These are phyloP conservation scores for Lipomyces chichibuensis DNA, from an alignment of 805 yeast genomes.

Conservation along the genomic window DNA sequence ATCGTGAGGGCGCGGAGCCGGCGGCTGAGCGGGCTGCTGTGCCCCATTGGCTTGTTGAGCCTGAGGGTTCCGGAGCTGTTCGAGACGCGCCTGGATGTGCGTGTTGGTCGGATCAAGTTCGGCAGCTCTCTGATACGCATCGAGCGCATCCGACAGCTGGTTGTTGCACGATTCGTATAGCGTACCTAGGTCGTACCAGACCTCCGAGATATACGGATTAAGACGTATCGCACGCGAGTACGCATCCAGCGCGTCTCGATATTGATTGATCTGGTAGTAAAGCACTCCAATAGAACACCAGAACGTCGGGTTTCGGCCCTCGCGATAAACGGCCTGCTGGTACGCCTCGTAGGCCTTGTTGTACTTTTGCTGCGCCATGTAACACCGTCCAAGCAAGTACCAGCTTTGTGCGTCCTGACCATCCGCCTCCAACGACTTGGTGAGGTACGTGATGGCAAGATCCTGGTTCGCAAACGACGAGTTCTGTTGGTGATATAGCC, in stretches of 20 bases:
- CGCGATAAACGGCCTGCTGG: conserved; percentile 97
- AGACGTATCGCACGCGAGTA: conserved; percentile 94
- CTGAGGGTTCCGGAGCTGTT: conserved; percentile 58
- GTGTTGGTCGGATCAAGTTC: conserved; percentile 92
- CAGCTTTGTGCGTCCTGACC: conserved; percentile 92
- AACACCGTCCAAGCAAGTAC: conserved; percentile 95
- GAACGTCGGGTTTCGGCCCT: conserved; percentile 94
- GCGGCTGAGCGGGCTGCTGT: conserved; percentile 64
- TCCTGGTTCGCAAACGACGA: conserved; percentile 76
- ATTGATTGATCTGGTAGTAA: conserved; percentile 94
- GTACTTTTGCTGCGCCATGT: conserved; percentile 94
- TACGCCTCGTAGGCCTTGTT: conserved; percentile 96
- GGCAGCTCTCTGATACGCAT: conserved; percentile 96
- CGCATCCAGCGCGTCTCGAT: conserved; percentile 95
- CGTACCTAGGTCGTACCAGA: conserved; percentile 98
- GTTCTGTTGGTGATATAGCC: conserved; percentile 78
- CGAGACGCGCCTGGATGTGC: conserved; percentile 90
- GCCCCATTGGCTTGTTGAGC: conserved; percentile 57
- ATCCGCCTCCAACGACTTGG: conserved; percentile 88
- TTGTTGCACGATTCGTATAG: conserved; percentile 96
- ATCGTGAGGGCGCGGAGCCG: conserved; percentile 59
- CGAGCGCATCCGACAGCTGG: conserved; percentile 91
- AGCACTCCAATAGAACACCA: conserved; percentile 97
- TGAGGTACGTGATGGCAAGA: conserved; percentile 75
- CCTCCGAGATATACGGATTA: conserved; percentile 95